Percentiles rank a stretch among this genome's conserved stretches.
Evolutionary conservation across 805 yeast species (phyloP).

Genomic region (Metschnikowia lachancei): DNA sequence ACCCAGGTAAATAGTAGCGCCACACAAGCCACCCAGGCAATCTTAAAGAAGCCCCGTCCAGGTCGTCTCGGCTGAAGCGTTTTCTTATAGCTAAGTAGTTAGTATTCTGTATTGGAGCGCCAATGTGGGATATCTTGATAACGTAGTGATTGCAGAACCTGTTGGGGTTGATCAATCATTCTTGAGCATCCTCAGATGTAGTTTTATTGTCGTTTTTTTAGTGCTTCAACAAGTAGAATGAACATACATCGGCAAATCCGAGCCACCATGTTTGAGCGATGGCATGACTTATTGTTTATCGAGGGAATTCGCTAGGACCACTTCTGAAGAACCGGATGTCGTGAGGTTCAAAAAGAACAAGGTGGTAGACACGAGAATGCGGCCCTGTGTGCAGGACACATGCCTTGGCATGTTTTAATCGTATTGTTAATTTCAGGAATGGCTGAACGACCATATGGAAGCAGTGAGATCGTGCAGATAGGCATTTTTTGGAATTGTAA

Average conservation of each 20-base stretch:
- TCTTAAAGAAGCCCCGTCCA: slow-evolving; percentile 9
- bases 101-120: neutral
- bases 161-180: neutral
- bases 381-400: neutral
- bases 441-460: neutral
- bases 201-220: no score
- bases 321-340: slow-evolving; percentile 1
- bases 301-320: neutral
- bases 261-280: slow-evolving; percentile 24
- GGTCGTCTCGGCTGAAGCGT: slow-evolving; percentile 15
- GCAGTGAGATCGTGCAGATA: no score
- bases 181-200: no score
- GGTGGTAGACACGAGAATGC: slow-evolving; percentile 1
- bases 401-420: neutral
- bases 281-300: slow-evolving; percentile 12
- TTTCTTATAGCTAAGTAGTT: slow-evolving; percentile 9
- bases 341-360: neutral
- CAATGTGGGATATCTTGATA: neutral
- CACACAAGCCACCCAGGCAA: slow-evolving; percentile 9
- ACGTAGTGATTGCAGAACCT: no score
- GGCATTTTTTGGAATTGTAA: no score
- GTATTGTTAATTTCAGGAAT: no score
- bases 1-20: slow-evolving; percentile 15
- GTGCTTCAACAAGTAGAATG: no score
- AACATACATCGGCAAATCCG: slow-evolving; percentile 48